Evolutionary conservation across 768 basidiomycete genomes (phyloP).

Genomic region (Lyophyllum shimeji): DNA sequence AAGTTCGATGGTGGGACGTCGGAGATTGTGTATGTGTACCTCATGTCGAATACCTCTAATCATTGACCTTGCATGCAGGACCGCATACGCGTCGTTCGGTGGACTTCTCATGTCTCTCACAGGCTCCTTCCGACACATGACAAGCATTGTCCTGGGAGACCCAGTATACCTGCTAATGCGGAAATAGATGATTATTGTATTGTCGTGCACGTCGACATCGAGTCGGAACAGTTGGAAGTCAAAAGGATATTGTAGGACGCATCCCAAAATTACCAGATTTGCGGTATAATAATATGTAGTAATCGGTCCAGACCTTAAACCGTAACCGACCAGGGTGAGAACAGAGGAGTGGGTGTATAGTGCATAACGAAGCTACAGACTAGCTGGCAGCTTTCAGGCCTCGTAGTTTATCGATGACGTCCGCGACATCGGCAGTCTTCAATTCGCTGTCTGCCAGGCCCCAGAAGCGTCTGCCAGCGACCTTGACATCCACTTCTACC

Average conservation of each 20-base stretch:
- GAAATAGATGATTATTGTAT: constrained; percentile 41
- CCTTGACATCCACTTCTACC: constrained; percentile 37
- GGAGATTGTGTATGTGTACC: constrained; percentile 75
- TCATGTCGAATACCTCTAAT: constrained; percentile 1
- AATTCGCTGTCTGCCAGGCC: constrained; percentile 29
- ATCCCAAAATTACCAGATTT: constrained; percentile 10
- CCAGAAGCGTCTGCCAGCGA: constrained; percentile 42
- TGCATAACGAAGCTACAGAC: neutral
- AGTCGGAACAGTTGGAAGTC: neutral
- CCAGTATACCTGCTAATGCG: constrained; percentile 89
- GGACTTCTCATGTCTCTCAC: constrained; percentile 93
- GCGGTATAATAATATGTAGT: constrained; percentile 13
- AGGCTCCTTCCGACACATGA: constrained; percentile 90
- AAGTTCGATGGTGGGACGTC: constrained; percentile 87
- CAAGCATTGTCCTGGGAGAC: constrained; percentile 89
- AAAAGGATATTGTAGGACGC: constrained; percentile 7
- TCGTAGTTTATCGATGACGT: constrained; percentile 45
- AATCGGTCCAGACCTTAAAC: constrained; percentile 8
- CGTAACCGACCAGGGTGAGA: neutral
- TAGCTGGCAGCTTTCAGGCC: constrained; percentile 31
- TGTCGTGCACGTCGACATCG: neutral
- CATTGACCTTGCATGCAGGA: constrained; percentile 44
- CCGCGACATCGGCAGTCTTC: constrained; percentile 37
- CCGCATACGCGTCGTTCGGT: constrained; percentile 95
- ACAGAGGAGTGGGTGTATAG: neutral